Base-by-base conservation (phyloP, 2,329 filamentous ascomycete species). In the Dendryphion nanum region DNA sequence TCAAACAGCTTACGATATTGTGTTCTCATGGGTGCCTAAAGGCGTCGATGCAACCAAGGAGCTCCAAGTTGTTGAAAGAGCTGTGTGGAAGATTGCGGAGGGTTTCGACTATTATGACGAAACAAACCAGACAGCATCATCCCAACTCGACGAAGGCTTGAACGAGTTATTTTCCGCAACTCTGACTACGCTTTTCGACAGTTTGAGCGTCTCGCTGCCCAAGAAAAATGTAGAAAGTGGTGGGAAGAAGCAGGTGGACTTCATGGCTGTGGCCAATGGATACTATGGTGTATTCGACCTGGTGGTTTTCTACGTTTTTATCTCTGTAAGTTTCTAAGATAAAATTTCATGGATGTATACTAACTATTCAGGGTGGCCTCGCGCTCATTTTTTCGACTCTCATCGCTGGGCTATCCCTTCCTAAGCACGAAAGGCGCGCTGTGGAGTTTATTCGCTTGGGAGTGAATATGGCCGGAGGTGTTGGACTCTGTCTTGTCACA, bases 391-490 rank as follows among this genome's bases (percentile, higher is more conserved):
- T 59, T 3, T 47, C 50, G 3, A 50, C 57, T 1, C 29, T 55
- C 2, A 48, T 64, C 16, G 48, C 59, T 5, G 57, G 51, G 40
- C 47, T 63, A 16, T 48, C 55, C 2, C 44, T 66, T 1, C 55
- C 56, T 6, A 30, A 36, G 3, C 41, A 49, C 18, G 40, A 55
- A 13, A 48, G 57, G 26, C 47, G 38, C 5, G 13, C 43, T 10
- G 38, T 45, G 2, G 37, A 55, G 28, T 61, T 57, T 42, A 37
- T 49, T 30, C 44, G 60, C 18, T 38, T 61, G 4, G 48, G 43
- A 5, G 35, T 55, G 13, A 58, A 54, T 18, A 33, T 40, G 6
- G 19, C 44, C 16, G 33, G 42, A 8, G 60, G 61, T 12, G 7
- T 58, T 6, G 53, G 40, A 3, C 33, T 63, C n/a, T 50, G 45